A percentile compares a stretch with the other conserved stretches of the same genome.
Conservation (phyloP, 1,284 basidiomycete species). For the Leucoagaricus sp. region DNA sequence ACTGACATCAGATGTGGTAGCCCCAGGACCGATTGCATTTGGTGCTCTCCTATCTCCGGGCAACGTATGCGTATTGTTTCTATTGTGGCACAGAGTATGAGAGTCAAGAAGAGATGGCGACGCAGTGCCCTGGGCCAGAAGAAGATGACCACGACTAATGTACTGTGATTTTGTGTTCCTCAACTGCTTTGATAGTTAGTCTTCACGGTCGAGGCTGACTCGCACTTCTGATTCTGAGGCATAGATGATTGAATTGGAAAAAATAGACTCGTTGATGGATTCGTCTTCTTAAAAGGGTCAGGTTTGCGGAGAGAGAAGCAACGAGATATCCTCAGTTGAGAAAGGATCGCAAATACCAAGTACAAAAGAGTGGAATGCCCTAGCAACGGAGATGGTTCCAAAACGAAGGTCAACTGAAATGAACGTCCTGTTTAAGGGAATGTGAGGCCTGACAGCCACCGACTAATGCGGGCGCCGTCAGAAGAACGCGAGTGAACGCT, state of each 20-base stretch:
- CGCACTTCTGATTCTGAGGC: neutral
- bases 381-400: slow-evolving; percentile 10
- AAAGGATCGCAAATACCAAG: neutral
- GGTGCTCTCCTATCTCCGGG: slow-evolving; percentile 74
- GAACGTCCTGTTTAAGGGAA: slow-evolving; percentile 11
- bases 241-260: neutral
- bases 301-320: neutral
- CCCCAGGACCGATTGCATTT: slow-evolving; percentile 67
- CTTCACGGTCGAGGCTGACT: neutral
- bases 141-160: slow-evolving; percentile 79
- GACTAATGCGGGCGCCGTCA: neutral
- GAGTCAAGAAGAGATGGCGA: slow-evolving; percentile 57
- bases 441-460: slow-evolving; percentile 2
- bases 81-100: slow-evolving; percentile 84
- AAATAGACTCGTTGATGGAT: neutral
- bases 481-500: neutral
- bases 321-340: slow-evolving; percentile 5
- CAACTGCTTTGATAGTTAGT: neutral
- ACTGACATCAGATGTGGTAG: slow-evolving; percentile 37
- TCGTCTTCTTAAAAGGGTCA: neutral
- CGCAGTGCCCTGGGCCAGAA: slow-evolving; percentile 71
- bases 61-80: slow-evolving; percentile 76
- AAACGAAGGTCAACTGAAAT: slow-evolving; percentile 11
- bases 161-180: neutral
- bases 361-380: neutral